phyloP scores from a whole-genome alignment of 345 rosid species.

The Linum lewisii region DNA sequence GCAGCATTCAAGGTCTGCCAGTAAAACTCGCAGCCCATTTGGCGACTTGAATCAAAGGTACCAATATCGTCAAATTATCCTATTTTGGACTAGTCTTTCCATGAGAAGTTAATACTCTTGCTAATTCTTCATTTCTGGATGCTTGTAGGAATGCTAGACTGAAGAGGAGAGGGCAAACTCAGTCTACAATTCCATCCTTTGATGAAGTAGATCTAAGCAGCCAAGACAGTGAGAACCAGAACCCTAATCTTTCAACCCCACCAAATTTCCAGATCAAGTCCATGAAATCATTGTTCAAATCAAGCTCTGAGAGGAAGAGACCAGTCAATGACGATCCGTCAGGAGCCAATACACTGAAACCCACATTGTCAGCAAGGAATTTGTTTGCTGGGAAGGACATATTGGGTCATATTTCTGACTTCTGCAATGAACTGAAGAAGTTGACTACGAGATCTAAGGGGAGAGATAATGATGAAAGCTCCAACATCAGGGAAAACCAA shows the following conservation, averaged over 20 bases:
- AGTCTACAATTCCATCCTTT: constrained; percentile 25
- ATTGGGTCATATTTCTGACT: constrained; percentile 64
- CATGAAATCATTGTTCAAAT: constrained; percentile 41
- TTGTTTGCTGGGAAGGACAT: constrained; percentile 75
- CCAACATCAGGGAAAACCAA: constrained; percentile 23
- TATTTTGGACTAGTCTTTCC: neutral
- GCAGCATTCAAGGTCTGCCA: constrained; percentile 29
- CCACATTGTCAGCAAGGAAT: constrained; percentile 70
- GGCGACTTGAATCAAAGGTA: constrained; percentile 41
- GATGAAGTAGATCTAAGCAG: constrained; percentile 12
- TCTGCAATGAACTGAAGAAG: constrained; percentile 75
- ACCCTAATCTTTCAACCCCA: constrained; percentile 50
- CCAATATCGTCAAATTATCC: neutral
- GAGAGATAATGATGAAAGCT: constrained; percentile 37
- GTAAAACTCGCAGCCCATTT: constrained; percentile 23
- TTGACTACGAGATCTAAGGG: constrained; percentile 58
- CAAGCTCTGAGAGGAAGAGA: constrained; percentile 48
- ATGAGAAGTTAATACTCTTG: constrained; percentile 8
- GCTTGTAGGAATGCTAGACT: constrained; percentile 31
- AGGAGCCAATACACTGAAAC: constrained; percentile 38
- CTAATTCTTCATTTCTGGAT: neutral
- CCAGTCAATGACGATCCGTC: constrained; percentile 14
- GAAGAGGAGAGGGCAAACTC: constrained; percentile 50
- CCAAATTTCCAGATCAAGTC: constrained; percentile 34
- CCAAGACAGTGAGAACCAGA: constrained; percentile 56